phyloP scores from a whole-genome alignment of 1,284 basidiomycete genomes.

The Leccinum ponderosum region DNA sequence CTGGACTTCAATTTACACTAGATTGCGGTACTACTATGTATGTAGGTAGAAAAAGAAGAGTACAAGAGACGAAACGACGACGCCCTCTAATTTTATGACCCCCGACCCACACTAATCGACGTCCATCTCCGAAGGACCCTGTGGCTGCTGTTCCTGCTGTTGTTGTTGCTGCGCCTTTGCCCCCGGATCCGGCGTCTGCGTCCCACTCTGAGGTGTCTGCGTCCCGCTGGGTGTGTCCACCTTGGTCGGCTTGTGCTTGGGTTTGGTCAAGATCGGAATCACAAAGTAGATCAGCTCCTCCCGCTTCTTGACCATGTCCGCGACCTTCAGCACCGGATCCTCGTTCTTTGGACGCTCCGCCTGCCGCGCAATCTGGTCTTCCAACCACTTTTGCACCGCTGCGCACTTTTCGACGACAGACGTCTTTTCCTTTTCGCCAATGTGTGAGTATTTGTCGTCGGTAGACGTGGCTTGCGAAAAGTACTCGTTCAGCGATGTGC shows the following conservation, averaged over 20 bases:
- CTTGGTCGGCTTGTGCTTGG: constrained; percentile 79
- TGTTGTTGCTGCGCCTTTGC: constrained; percentile 33
- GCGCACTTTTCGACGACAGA: constrained; percentile 79
- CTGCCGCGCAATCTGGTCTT: constrained; percentile 86
- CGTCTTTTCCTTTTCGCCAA: constrained; percentile 85
- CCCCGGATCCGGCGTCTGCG: constrained; percentile 56
- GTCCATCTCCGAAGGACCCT: constrained; percentile 76
- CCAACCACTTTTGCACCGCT: constrained; percentile 89
- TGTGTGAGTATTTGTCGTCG: constrained; percentile 87
- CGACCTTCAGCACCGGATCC: constrained; percentile 78
- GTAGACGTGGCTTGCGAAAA: constrained; percentile 75
- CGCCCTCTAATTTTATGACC: not conserved
- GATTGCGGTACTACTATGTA: constrained; percentile 8
- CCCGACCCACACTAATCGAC: constrained; percentile 54
- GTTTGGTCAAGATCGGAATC: constrained; percentile 81
- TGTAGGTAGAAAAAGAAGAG: constrained; percentile 7
- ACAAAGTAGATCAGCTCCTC: constrained; percentile 89
- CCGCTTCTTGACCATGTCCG: constrained; percentile 83
- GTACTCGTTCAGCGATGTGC: constrained; percentile 85
- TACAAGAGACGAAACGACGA: not conserved
- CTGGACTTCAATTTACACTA: constrained; percentile 7
- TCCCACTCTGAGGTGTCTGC: constrained; percentile 64
- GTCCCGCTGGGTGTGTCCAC: constrained; percentile 48
- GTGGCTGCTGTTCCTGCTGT: constrained; percentile 41
- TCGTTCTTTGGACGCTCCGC: constrained; percentile 84